Conservation (phyloP, 1,284 basidiomycete species). For the Ganoderma boninense region DNA sequence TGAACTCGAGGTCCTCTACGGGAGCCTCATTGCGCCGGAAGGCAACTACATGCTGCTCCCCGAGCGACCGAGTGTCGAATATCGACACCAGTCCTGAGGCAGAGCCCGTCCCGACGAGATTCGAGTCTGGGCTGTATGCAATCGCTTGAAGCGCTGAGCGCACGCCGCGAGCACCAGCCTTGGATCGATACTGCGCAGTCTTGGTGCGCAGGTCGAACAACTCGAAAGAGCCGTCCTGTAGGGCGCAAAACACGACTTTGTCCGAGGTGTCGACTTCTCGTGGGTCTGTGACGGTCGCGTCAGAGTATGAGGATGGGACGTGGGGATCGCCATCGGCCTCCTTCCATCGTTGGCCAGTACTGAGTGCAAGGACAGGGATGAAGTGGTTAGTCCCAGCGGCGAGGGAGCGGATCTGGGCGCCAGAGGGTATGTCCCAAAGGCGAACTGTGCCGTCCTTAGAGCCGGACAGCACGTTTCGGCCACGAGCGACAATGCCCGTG, state of each 20-base stretch:
- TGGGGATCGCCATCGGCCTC: slow-evolving; percentile 21
- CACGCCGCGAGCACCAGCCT: slow-evolving; percentile 12
- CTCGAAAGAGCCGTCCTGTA: slow-evolving; percentile 66
- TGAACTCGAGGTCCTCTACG: slow-evolving; percentile 63
- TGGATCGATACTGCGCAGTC: slow-evolving; percentile 50
- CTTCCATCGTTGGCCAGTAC: slow-evolving; percentile 47
- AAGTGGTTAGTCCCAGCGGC: slow-evolving; percentile 43
- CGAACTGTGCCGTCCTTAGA: slow-evolving; percentile 75
- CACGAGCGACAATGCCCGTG: slow-evolving; percentile 68
- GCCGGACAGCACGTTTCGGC: slow-evolving; percentile 68
- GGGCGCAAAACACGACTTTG: slow-evolving; percentile 61
- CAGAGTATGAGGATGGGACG: slow-evolving; percentile 7
- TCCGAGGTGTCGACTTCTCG: slow-evolving; percentile 58
- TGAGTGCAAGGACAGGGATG: slow-evolving; percentile 55
- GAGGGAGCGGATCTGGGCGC: slow-evolving; percentile 55
- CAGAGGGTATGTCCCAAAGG: slow-evolving; percentile 78
- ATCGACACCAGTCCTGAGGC: slow-evolving; percentile 65
- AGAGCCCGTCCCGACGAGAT: slow-evolving; percentile 71
- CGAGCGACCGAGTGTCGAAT: slow-evolving; percentile 59
- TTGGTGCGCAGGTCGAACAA: slow-evolving; percentile 65
- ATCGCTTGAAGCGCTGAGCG: slow-evolving; percentile 58
- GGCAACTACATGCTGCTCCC: slow-evolving; percentile 46
- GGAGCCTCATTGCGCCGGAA: slow-evolving; percentile 64
- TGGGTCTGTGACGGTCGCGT: slow-evolving; percentile 38
- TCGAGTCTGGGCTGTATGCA: slow-evolving; percentile 49